Evolutionary conservation across 2,329 filamentous ascomycete genomes (phyloP), one percentile per base, ranked within the genome.

Genomic region (Xylariaceae sp.): DNA sequence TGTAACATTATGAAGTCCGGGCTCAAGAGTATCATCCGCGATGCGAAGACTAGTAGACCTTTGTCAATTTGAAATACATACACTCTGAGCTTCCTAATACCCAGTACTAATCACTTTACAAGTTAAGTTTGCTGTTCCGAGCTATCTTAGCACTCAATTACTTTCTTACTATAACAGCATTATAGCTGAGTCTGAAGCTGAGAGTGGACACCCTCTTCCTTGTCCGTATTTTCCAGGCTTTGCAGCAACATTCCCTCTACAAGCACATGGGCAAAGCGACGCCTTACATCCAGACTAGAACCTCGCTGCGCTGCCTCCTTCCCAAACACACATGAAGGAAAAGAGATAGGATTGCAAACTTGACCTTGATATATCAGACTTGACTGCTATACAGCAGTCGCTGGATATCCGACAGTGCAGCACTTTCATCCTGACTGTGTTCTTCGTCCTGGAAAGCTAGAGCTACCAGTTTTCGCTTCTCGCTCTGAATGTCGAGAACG

Each of bases 361-460:
- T 16, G 17, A 5, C 19, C 21, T 23, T 22, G n/a, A 7, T 38
- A 11, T 12, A 10, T 46, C 14, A 20, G 32, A 35, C 11, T 5
- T 32, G 47, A 41, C 46, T 20, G 43, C 52, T 47, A 32, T 48
- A 53, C 23, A 79, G 65, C 33, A 81, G 61, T 61, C 73, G 76
- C 47, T 69, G 50, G 39, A 81, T 68, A 58, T 81, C 77, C 17
- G 69, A 77, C 4, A 57, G 50, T 16, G 49, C 52, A 11, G 40
- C 50, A 22, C 52, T 45, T 36, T 56, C 67, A 60, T 74, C 79
- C 55, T 77, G 74, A 33, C 71, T 62, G 49, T 77, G 75, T 4
- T 66, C 68, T 48, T 84, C 86, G 68, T 94, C 90, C 47, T 83
- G 78, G 67, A 95, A 93, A 1, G 89, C 88, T 57, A 87, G 79